phyloP scores from a whole-genome alignment of 176 grass and related monocot genomes.

The Secale cereale region DNA sequence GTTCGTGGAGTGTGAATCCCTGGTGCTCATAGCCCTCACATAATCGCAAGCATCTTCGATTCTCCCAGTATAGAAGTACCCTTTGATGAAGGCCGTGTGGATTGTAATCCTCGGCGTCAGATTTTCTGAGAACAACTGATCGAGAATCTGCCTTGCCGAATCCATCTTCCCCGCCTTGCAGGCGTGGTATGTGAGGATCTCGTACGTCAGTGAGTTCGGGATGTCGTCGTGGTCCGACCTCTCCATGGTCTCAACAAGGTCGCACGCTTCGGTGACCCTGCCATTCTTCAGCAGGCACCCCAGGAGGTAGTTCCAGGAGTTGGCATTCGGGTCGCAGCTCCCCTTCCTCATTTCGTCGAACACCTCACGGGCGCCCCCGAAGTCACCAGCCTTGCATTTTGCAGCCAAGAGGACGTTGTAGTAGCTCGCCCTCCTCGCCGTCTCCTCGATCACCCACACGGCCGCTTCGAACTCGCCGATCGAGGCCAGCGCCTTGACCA shows the following conservation, averaged over 20 bases:
- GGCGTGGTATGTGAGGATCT: constrained; percentile 60
- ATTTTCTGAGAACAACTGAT: constrained; percentile 56
- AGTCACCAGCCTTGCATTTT: constrained; percentile 59
- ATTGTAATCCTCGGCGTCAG: constrained; percentile 56
- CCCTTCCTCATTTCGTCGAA: constrained; percentile 72
- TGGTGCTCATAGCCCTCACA: constrained; percentile 53
- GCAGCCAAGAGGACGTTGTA: constrained; percentile 68
- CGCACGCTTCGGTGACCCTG: constrained; percentile 55
- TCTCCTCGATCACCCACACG: constrained; percentile 53
- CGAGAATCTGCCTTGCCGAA: constrained; percentile 50
- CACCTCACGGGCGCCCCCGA: constrained; percentile 55
- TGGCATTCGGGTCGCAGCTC: constrained; percentile 56
- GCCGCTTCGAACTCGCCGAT: constrained; percentile 57
- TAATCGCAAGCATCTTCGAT: constrained; percentile 57
- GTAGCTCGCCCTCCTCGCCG: constrained; percentile 45
- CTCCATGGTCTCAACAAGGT: constrained; percentile 80
- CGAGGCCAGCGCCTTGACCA: constrained; percentile 59
- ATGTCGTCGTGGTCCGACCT: not conserved
- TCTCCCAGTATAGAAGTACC: constrained; percentile 48
- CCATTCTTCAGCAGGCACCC: constrained; percentile 70
- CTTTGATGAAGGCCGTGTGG: constrained; percentile 81
- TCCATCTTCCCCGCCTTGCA: constrained; percentile 67
- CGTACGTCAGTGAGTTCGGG: constrained; percentile 56
- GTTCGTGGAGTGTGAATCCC: constrained; percentile 55
- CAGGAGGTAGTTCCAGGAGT: constrained; percentile 82